A percentile compares a stretch with the other conserved stretches of the same genome.
Conservation (phyloP, 1,284 basidiomycete genomes). For the Ganoderma lingzhi region DNA sequence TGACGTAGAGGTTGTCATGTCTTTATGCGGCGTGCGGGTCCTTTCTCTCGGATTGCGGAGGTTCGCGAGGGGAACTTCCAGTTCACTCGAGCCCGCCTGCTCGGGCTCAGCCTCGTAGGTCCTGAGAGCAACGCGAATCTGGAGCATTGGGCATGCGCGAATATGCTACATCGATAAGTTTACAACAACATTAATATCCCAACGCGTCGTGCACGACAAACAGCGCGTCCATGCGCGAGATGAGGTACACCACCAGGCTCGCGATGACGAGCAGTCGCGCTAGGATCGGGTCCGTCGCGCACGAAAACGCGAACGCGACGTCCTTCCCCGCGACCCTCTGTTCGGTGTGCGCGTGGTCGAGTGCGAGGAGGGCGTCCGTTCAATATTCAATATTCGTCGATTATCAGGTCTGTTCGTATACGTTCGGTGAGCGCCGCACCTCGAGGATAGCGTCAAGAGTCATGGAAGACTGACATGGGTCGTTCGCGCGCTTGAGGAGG, state of each 20-base stretch:
- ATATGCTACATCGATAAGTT: neutral
- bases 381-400: conserved; percentile 7
- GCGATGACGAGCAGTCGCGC: conserved; percentile 16
- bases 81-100: neutral
- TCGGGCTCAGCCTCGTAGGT: neutral
- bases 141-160: neutral
- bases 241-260: conserved; percentile 16
- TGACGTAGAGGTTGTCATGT: no score
- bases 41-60: no score
- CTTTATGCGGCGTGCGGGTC: neutral
- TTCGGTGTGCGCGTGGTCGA: neutral
- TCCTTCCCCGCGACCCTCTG: conserved; percentile 8
- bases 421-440: conserved; percentile 18
- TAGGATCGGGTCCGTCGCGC: conserved; percentile 19
- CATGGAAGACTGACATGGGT: conserved; percentile 7
- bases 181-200: neutral
- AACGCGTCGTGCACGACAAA: conserved; percentile 8
- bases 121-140: neutral
- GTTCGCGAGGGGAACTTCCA: neutral
- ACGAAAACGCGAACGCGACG: conserved; percentile 10
- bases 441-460: conserved; percentile 1
- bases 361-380: neutral
- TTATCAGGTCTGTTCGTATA: conserved; percentile 4
- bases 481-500: neutral
- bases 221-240: conserved; percentile 15